These are phyloP conservation scores for Agrostemma githago DNA, from an alignment of 148 eudicot species.

Conservation along the genomic window DNA sequence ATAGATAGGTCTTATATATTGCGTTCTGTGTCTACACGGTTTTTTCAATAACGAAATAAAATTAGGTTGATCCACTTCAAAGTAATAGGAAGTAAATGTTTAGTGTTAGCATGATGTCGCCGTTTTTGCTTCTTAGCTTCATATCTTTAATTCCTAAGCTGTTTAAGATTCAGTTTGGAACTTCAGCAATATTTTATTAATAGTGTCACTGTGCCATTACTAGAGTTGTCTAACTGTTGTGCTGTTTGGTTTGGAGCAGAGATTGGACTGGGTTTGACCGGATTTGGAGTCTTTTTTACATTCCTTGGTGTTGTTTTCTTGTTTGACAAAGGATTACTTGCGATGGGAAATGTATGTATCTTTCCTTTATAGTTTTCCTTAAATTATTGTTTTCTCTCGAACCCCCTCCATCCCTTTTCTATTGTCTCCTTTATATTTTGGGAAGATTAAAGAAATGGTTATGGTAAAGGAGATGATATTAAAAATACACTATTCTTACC, in stretches of 20 bases:
- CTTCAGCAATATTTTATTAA: background rate
- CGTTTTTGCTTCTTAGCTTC: background rate
- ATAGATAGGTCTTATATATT: background rate
- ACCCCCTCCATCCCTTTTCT: too few relatives aligned
- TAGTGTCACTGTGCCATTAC: background rate
- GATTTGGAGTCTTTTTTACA: constrained; percentile 90
- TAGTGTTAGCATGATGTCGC: background rate
- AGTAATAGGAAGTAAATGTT: background rate
- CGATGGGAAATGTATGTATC: constrained; percentile 88
- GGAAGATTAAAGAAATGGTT: too few relatives aligned
- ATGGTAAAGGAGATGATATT: too few relatives aligned
- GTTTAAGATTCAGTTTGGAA: background rate
- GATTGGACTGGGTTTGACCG: constrained; percentile 92
- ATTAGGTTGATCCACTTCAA: background rate
- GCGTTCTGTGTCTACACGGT: background rate
- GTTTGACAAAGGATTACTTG: constrained; percentile 90
- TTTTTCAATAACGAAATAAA: too few relatives aligned
- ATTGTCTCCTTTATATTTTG: too few relatives aligned
- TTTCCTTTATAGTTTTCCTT: background rate
- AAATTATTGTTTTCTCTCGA: background rate
- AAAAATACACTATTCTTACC: too few relatives aligned
- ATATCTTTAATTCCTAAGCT: background rate
- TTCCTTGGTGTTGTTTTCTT: constrained; percentile 77
- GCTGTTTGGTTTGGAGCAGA: constrained; percentile 37
- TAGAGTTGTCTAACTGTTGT: background rate